phyloP scores from a whole-genome alignment of 495 filamentous ascomycete species.

The Talaromyces ruber region DNA sequence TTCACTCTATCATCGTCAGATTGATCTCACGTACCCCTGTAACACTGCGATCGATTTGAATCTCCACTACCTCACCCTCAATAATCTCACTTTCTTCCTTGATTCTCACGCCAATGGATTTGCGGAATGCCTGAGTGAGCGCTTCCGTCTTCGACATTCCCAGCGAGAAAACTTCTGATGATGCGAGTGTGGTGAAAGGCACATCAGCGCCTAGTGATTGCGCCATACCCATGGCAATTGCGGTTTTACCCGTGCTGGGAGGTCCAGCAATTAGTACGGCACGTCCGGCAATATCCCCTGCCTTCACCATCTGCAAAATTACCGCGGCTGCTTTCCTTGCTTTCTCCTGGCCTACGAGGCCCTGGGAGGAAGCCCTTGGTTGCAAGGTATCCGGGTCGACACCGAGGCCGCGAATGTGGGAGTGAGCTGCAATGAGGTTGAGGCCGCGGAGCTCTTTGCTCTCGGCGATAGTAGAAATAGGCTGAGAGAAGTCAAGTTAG shows the following conservation, averaged over 20 bases:
- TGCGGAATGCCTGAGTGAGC: slow-evolving; percentile 93
- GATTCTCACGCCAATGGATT: slow-evolving; percentile 92
- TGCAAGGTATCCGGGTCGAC: slow-evolving; percentile 89
- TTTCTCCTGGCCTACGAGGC: slow-evolving; percentile 94
- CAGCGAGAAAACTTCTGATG: slow-evolving; percentile 94
- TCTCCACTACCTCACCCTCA: slow-evolving; percentile 97
- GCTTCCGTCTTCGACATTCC: slow-evolving; percentile 99
- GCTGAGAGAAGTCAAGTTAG: slow-evolving; percentile 33
- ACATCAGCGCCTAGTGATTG: slow-evolving; percentile 90
- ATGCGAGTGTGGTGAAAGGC: slow-evolving; percentile 91
- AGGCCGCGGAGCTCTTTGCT: slow-evolving; percentile 87
- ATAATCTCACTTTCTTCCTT: slow-evolving; percentile 99
- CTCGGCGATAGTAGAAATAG: slow-evolving; percentile 88
- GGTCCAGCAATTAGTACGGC: slow-evolving; percentile 94
- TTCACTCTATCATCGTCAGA: neutral
- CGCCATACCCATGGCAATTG: slow-evolving; percentile 98
- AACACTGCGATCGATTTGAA: slow-evolving; percentile 95
- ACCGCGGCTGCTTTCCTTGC: slow-evolving; percentile 93
- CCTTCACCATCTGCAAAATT: slow-evolving; percentile 96
- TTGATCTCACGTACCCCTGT: slow-evolving; percentile 56
- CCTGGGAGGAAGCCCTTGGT: slow-evolving; percentile 78
- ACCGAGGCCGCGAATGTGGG: slow-evolving; percentile 91
- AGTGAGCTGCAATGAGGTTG: slow-evolving; percentile 96
- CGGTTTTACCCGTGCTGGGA: slow-evolving; percentile 96
- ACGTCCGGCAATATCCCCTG: slow-evolving; percentile 94